A percentile compares a stretch with the other conserved stretches of the same genome.
These are phyloP conservation scores for Polygonum aviculare DNA, from an alignment of 148 eudicot genomes.

Conservation along the genomic window DNA sequence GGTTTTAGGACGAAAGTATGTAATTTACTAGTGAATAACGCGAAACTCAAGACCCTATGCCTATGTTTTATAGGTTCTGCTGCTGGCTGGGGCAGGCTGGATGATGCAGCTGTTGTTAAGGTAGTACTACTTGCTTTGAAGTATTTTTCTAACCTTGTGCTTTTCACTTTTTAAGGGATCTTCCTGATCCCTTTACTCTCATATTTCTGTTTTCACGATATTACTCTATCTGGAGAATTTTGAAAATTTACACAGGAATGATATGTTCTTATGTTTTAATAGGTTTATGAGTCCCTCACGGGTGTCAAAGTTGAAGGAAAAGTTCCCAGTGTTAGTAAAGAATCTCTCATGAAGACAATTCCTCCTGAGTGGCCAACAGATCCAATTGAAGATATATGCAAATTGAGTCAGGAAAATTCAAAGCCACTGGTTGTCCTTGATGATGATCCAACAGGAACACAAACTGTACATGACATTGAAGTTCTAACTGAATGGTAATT, in stretches of 20 bases:
- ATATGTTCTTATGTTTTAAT: constrained; percentile 13
- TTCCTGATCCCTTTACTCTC: not conserved
- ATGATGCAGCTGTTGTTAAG: constrained; percentile 97
- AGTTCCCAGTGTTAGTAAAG: constrained; percentile 52
- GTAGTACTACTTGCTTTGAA: constrained; percentile 20
- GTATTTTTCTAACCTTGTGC: not conserved
- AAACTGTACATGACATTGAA: constrained; percentile 94
- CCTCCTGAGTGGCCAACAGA: constrained; percentile 82
- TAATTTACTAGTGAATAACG: no score
- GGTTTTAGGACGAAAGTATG: not conserved
- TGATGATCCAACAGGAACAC: constrained; percentile 99
- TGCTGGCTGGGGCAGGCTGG: constrained; percentile 97
- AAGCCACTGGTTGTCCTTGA: constrained; percentile 91
- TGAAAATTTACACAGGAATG: not conserved
- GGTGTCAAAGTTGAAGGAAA: constrained; percentile 94
- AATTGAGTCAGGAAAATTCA: constrained; percentile 35
- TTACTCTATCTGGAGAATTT: not conserved
- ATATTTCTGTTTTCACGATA: not conserved
- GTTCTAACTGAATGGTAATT: constrained; percentile 93
- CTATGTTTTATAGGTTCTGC: constrained; percentile 70
- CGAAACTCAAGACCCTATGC: not conserved
- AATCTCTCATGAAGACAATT: constrained; percentile 56
- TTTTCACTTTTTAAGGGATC: not conserved
- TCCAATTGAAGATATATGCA: constrained; percentile 57
- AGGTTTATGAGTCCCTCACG: constrained; percentile 92